These are phyloP conservation scores for Cetradonia linearis DNA, from an alignment of 495 filamentous ascomycete genomes.

Conservation along the genomic window DNA sequence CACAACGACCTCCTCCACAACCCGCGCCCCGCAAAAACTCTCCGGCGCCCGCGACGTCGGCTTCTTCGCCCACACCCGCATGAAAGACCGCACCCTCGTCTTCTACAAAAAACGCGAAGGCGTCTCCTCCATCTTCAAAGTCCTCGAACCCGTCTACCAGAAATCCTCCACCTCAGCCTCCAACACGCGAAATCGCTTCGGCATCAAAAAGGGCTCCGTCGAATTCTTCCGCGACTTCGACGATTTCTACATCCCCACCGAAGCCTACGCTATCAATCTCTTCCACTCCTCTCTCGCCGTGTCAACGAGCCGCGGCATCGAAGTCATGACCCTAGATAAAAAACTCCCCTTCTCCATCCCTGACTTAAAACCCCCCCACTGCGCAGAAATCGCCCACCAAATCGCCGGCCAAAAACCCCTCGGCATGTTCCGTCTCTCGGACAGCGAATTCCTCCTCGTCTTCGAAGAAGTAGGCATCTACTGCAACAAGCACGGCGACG, in stretches of 20 bases:
- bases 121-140: slow-evolving; percentile 85
- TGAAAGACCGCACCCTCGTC: slow-evolving; percentile 91
- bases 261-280: slow-evolving; percentile 89
- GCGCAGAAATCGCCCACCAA: slow-evolving; percentile 67
- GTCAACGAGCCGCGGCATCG: slow-evolving; percentile 82
- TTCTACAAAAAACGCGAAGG: slow-evolving; percentile 96
- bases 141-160: slow-evolving; percentile 89
- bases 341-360: slow-evolving; percentile 87
- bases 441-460: slow-evolving; percentile 83
- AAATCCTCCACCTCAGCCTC: slow-evolving; percentile 36
- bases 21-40: slow-evolving; percentile 80
- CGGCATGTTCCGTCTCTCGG: slow-evolving; percentile 92
- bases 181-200: slow-evolving; percentile 54
- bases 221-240: slow-evolving; percentile 98
- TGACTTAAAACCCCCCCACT: slow-evolving; percentile 53
- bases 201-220: slow-evolving; percentile 55
- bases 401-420: slow-evolving; percentile 74
- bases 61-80: slow-evolving; percentile 88
- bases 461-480: slow-evolving; percentile 96
- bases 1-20: slow-evolving; percentile 33
- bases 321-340: slow-evolving; percentile 92
- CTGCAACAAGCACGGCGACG: slow-evolving; percentile 95
- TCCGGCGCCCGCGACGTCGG: slow-evolving; percentile 81
- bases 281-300: slow-evolving; percentile 91
- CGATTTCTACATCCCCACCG: slow-evolving; percentile 97